Evolutionary conservation across 2,329 filamentous ascomycete genomes (phyloP), one percentile per base, ranked within the genome.

Genomic region (Thermothelomyces thermophilus): DNA sequence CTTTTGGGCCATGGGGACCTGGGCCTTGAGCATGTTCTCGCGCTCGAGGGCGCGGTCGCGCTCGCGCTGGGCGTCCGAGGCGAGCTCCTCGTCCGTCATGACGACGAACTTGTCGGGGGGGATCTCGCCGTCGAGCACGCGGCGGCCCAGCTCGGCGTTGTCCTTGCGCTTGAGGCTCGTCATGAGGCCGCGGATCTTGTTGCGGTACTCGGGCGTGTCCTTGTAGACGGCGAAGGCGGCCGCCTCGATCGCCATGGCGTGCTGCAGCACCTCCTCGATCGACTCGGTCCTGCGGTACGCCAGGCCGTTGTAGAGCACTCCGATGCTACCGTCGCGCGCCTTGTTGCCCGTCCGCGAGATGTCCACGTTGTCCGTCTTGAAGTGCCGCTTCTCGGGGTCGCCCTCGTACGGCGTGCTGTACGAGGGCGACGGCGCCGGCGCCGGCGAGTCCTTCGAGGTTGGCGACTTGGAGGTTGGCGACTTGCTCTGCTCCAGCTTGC

Each of bases 1-100:
- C 77, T 90, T 93, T 70, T 95, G 86, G 16, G 83, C 86, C 75
- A 90, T 86, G 50, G 91, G 87, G 10, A 95, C 90, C 83, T 97
- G 94, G 1, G 93, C 89, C 69, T 91, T 89, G 73, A 90, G 90
- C 87, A 97, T 90, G 70, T 98, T 98, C 70, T 96, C 89, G 70
- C 87, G 82, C 65, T 90, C 78, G 44, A 95, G 77, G 66, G 82
- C 82, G 59, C 79, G 73, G 59, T 96, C 90, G 63, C 84, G 80
- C 61, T 81, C 82, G 54, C 83, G 82, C 69, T 87, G 86, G 68
- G 93, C 83, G 43, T 83, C 84, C 41, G 87, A 93, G 73, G 94
- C 94, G 65, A 98, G 80, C 67, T 97, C 91, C 48, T 95, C 87
- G 61, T 87, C 83, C 8, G 82, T 80, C 93, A 98, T 95, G 62